Base-by-base conservation (phyloP, 768 basidiomycete species). In the Pilatotrama ljubarskyi region DNA sequence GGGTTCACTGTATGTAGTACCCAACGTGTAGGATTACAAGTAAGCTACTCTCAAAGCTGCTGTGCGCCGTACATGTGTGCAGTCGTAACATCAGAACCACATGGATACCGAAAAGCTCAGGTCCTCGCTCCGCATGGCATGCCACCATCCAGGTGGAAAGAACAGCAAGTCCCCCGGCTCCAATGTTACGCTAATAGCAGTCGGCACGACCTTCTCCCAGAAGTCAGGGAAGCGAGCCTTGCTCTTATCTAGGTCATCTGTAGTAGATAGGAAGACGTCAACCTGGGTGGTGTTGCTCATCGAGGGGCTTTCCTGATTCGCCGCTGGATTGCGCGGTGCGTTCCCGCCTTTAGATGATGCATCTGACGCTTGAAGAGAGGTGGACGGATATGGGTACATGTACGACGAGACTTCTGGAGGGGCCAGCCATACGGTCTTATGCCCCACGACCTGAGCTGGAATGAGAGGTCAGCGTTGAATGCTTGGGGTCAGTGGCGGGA, bases 71-170 rank as follows among this genome's bases (percentile, higher is more conserved):
- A n/a, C n/a, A n/a, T n/a, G n/a, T n/a, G n/a, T n/a, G n/a, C n/a
- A n/a, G n/a, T 32, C 29, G 10, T 32, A 32, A 4, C 4, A 32
- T 73, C 75, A 95, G 72, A 93, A 95, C 92, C 93, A 95, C 82
- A 93, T 88, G 32, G 94, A 95, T 46, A 95, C 81, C 42, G 93
- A 95, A 70, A 92, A 88, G 75, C 92, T 93, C 38, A 79, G 84
- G 22, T 83, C 82, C 74, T 92, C 91, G 72, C 86, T 88, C 63
- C 86, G 83, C 90, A 93, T 91, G 17, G 88, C 89, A 72, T 96
- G 93, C 93, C 93, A 96, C 93, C 93, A 96, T 26, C 91, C 87
- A 4, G 91, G 89, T 18, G 96, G 96, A 64, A 98, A 87, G 70
- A 91, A 90, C 44, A 98, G 76, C 43, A 95, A 57, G 73, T 98